Base-by-base conservation (phyloP, 768 basidiomycete genomes). In the Rossbeevera mucosa region DNA sequence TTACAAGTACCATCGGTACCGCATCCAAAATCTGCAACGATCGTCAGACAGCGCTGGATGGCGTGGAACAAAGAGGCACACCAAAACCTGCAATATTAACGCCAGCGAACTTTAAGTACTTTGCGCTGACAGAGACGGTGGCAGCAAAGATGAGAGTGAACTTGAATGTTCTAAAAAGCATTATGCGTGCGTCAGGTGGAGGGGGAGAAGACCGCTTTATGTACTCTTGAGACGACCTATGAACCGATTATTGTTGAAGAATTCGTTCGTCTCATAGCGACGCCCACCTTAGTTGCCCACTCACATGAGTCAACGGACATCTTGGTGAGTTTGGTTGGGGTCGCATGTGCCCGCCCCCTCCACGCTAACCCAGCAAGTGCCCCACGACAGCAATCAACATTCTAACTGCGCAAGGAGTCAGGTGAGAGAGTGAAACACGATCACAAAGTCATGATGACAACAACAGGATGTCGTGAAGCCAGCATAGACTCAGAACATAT, bases 81-180 rank as follows among this genome's bases (percentile, higher is more conserved):
- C 65, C 80, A 53, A 80, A 81, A 1, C 80, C 80, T 26, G 79
- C 69, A 46, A 81, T 80, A 59, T 81, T 80, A 21, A 81, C 70
- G 45, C 80, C 78, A 6, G 67, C 67, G 48, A 74, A 72, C 36
- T 59, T 59, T 22, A 79, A 63, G 33, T 9, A 9, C 33, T 36
- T 36, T 2, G 51, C 67, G 13, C 44, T 48, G 52, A 58, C 58
- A 18, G 56, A 47, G 2, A 48, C 41, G 14, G 50, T 36, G 14
- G 50, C 44, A 25, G 56, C 47, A 26, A 59, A 31, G 21, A 33
- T 41, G 13, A 65, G 26, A 26, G 48, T 30, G 50, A 44, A 61
- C 26, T 26, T 26, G 22, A 65, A 40, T 18, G 48, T 44, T 51
- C 44, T 59, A 51, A 53, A 47, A 24, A 47, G 24, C 63, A 69